Evolutionary conservation across 148 eudicot genomes (phyloP).

Genomic region (Rhododendron mucronatum): DNA sequence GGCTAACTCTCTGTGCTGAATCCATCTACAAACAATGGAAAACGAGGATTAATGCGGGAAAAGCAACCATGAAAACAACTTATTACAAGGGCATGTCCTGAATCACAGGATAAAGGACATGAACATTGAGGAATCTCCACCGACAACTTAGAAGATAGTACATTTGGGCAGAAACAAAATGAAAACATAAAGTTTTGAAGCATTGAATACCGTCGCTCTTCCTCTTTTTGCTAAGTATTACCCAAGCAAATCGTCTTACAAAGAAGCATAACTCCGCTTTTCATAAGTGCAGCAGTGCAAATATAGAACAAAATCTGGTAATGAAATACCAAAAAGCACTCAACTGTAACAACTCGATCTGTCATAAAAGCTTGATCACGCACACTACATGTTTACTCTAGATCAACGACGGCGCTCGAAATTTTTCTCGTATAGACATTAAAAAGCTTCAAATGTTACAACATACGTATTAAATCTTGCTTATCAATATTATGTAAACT

Average conservation of each 20-base stretch:
- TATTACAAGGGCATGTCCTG: background rate
- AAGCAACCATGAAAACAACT: constrained; percentile 61
- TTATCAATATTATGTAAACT: no score
- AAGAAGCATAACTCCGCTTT: background rate
- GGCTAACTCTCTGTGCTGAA: constrained; percentile 64
- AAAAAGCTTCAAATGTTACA: no score
- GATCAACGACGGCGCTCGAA: background rate
- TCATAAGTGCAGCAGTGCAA: background rate
- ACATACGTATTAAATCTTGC: no score
- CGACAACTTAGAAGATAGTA: background rate
- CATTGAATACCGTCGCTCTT: background rate
- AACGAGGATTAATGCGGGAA: constrained; percentile 69
- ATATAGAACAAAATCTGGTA: no score
- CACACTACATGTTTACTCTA: background rate
- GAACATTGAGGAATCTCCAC: background rate
- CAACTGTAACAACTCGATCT: no score
- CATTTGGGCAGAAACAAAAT: background rate
- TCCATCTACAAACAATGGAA: constrained; percentile 88
- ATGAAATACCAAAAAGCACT: no score
- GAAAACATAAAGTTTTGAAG: background rate
- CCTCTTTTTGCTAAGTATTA: background rate
- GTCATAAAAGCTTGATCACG: background rate
- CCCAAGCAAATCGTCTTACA: background rate
- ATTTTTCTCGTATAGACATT: no score
- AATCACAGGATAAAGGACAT: background rate